Evolutionary conservation across 495 filamentous ascomycete species (phyloP), one percentile per base, ranked within the genome.

Genomic region (Hypoxylon subgilvum): DNA sequence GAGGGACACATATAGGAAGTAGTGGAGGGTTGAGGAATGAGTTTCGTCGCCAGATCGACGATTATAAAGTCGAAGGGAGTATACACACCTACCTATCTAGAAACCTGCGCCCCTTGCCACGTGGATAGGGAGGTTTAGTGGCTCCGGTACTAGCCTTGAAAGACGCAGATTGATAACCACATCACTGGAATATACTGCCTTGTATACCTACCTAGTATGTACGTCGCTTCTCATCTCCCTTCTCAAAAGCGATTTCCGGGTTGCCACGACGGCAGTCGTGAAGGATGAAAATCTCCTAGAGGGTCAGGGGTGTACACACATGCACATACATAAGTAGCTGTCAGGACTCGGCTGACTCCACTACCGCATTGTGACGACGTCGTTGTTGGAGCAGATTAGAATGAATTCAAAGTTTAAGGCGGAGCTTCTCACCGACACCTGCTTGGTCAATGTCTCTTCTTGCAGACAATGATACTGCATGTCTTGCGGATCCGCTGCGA

Each of bases 121-220:
- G 61, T 64, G 61, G 61, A 47, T 41, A 45, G 34, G 50, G 54
- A 55, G 39, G 49, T 50, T 46, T 16, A 8, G 45, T 13, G 44
- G 38, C 40, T 55, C 46, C 43, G 60, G 53, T 52, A 53, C 27
- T 45, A 16, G 36, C 51, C 32, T 56, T 44, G 44, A 16, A 44
- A 55, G 46, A 57, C 48, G 59, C 35, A 42, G 47, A 23, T 51
- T 22, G 52, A 52, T 19, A 45, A 25, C 40, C n/a, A 23, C 45
- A 38, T 56, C n/a, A 17, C 6, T 44, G 31, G 57, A 34, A 38
- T 46, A 21, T 22, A 31, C 17, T n/a, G 28, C 18, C 34, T 42
- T 56, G 40, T 34, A 62, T 13, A 34, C 27, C 5, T 30, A 5
- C 27, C 27, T 30, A 30, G 27, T 10, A 5, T 30, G 5, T 30